These are phyloP conservation scores for Leccinellum luteum DNA, from an alignment of 768 basidiomycete species.

Conservation along the genomic window DNA sequence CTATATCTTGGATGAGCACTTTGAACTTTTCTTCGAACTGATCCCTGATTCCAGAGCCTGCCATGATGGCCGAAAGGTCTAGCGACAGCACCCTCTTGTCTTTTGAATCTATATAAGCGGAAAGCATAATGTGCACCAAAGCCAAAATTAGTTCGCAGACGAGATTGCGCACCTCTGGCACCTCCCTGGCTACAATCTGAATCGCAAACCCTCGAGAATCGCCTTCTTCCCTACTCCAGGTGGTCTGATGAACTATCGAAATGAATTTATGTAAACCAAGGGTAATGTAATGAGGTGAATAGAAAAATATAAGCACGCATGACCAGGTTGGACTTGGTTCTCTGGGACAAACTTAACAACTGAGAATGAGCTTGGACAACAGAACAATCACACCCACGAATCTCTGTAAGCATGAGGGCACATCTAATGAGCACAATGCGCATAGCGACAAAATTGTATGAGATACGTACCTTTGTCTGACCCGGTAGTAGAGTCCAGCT, in stretches of 20 bases:
- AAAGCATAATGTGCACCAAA: background rate
- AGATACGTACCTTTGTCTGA: constrained; percentile 64
- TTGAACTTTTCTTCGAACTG: constrained; percentile 96
- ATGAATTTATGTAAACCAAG: background rate
- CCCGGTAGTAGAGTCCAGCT: constrained; percentile 88
- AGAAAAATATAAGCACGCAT: constrained; percentile 37
- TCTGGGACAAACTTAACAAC: constrained; percentile 60
- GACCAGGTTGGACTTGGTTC: constrained; percentile 92
- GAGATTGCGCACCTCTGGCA: constrained; percentile 46
- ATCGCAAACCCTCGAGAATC: constrained; percentile 87
- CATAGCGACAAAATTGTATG: background rate
- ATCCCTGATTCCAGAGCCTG: constrained; percentile 87
- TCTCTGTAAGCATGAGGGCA: constrained; percentile 47
- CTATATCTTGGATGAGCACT: constrained; percentile 81
- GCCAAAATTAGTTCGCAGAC: background rate
- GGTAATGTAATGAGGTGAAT: background rate
- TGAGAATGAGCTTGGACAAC: background rate
- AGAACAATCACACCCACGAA: constrained; percentile 48
- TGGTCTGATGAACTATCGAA: constrained; percentile 68
- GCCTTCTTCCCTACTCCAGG: constrained; percentile 94
- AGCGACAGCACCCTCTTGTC: constrained; percentile 88
- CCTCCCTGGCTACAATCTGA: constrained; percentile 83
- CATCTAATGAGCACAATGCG: background rate
- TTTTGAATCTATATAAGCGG: constrained; percentile 25
- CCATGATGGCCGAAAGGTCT: constrained; percentile 80